A percentile compares a stretch with the other conserved stretches of the same genome.
Conservation (phyloP, 306 rosid genomes). For the Prunus campanulata region DNA sequence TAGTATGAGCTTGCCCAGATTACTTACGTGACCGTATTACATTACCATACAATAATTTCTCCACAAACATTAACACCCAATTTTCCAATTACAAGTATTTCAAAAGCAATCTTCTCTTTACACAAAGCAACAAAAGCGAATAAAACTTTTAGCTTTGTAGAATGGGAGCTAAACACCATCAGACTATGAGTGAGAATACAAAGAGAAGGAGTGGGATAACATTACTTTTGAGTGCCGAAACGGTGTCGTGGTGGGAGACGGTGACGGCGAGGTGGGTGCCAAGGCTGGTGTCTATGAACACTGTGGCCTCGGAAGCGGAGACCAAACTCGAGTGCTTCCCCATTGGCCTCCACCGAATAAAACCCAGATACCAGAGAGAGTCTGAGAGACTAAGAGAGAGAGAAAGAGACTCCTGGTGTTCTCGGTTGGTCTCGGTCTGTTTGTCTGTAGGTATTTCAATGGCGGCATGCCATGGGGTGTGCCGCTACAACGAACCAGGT, state of each 20-base stretch:
- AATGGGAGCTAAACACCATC: background rate
- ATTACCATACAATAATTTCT: too few relatives aligned
- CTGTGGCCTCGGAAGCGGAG: conserved; percentile 23
- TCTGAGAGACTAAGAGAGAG: background rate
- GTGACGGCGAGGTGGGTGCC: conserved; percentile 60
- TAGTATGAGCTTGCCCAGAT: too few relatives aligned
- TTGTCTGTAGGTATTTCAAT: background rate
- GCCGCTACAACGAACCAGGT: background rate
- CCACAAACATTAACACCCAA: background rate
- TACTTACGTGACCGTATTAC: too few relatives aligned
- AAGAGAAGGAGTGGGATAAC: background rate
- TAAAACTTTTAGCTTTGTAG: background rate
- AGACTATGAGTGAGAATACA: background rate
- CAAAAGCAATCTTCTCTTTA: background rate
- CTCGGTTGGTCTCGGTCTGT: background rate
- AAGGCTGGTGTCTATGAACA: conserved; percentile 70
- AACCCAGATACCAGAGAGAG: background rate
- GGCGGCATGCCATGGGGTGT: background rate
- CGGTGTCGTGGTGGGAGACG: conserved; percentile 45
- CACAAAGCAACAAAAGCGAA: background rate
- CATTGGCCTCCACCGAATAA: conserved; percentile 13
- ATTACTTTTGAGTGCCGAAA: conserved; percentile 64
- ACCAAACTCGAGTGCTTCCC: conserved; percentile 12
- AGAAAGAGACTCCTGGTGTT: background rate
- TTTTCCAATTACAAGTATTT: background rate